Conservation (phyloP, 139 green algal genomes). For the Ettlia oleoabundans region DNA sequence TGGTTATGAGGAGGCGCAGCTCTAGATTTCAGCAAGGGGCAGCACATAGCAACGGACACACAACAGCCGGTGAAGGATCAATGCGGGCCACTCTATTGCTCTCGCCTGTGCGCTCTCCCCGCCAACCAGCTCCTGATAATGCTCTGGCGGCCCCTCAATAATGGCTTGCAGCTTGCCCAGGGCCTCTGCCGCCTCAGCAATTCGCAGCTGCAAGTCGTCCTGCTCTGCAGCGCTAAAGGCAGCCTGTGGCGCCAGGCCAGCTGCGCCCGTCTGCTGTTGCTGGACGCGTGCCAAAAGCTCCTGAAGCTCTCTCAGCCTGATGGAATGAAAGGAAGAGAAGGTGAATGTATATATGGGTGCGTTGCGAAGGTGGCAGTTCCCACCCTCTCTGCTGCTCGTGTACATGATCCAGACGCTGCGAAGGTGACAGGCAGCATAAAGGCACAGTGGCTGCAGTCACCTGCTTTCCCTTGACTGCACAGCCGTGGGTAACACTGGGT, state of each 20-base stretch:
- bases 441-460: not conserved
- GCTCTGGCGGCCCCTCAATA: not conserved
- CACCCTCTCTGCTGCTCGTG: too few relatives aligned
- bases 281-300: constrained; percentile 11
- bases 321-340: not conserved
- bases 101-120: constrained; percentile 6
- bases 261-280: not conserved
- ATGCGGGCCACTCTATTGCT: not conserved
- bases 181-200: constrained; percentile 9
- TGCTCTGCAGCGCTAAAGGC: constrained; percentile 3
- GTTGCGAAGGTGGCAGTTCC: too few relatives aligned
- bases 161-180: constrained; percentile 16
- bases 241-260: not conserved
- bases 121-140: not conserved
- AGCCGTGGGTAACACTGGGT: too few relatives aligned
- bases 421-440: not conserved
- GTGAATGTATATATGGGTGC: not conserved
- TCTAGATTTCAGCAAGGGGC: not conserved
- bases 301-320: constrained; percentile 22
- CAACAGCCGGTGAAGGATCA: not conserved
- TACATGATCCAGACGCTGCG: not conserved
- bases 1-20: too few relatives aligned
- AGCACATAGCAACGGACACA: not conserved
- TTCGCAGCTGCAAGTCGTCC: not conserved
- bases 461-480: too few relatives aligned